phyloP scores from a whole-genome alignment of 1,284 basidiomycete genomes.

The Ustilago shanxiensis region DNA sequence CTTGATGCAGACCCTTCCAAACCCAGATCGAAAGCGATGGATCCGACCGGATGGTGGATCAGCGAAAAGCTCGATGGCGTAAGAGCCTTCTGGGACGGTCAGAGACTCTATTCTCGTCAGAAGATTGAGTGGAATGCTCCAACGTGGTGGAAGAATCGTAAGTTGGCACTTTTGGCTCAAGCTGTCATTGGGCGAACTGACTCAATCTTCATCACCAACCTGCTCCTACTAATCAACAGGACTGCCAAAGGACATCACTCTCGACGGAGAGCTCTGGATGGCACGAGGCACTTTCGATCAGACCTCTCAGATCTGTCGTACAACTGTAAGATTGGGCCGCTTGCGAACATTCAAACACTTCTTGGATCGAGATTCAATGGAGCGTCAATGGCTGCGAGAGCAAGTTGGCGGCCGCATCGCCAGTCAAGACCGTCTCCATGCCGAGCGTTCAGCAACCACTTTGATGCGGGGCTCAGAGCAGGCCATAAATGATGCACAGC shows the following conservation, averaged over 20 bases:
- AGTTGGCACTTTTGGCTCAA: conserved; percentile 43
- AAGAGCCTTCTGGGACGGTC: conserved; percentile 77
- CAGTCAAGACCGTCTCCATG: conserved; percentile 38
- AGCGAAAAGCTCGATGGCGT: conserved; percentile 74
- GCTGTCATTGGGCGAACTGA: background rate
- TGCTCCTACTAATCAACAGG: conserved; percentile 68
- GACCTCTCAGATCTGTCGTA: conserved; percentile 49
- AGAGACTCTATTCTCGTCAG: conserved; percentile 75
- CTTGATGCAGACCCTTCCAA: conserved; percentile 72
- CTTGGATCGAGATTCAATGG: conserved; percentile 43
- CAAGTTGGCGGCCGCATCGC: conserved; percentile 71
- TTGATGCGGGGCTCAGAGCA: background rate
- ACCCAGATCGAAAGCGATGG: conserved; percentile 63
- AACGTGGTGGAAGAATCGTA: conserved; percentile 76
- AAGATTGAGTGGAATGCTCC: conserved; percentile 78
- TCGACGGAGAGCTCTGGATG: conserved; percentile 75
- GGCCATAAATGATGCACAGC: background rate
- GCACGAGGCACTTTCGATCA: conserved; percentile 56
- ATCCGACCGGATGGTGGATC: conserved; percentile 78
- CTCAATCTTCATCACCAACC: background rate
- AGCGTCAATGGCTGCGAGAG: conserved; percentile 45
- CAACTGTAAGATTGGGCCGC: conserved; percentile 53
- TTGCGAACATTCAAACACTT: conserved; percentile 37
- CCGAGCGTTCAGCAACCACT: conserved; percentile 10
- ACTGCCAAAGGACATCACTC: conserved; percentile 75